phyloP scores from a whole-genome alignment of 768 basidiomycete genomes.

The Leccinellum luteum region DNA sequence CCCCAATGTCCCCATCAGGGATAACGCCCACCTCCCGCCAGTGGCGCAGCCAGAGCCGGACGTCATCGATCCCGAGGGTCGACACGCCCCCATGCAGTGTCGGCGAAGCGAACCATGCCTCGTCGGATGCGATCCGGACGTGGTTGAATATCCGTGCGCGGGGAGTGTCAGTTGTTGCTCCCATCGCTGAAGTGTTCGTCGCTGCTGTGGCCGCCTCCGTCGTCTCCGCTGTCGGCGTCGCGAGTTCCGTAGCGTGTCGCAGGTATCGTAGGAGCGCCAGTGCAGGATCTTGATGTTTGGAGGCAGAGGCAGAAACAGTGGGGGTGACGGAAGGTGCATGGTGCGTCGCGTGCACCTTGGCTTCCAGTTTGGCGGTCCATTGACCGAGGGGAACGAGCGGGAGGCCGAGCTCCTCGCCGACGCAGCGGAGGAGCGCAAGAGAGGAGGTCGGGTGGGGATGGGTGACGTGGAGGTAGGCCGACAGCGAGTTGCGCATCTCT shows the following conservation, averaged over 20 bases:
- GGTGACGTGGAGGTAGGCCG: constrained; percentile 7
- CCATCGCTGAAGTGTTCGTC: not conserved
- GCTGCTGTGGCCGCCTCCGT: not conserved
- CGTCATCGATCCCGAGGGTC: constrained; percentile 2
- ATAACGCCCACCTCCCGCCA: constrained; percentile 11
- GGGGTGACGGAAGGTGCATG: not conserved
- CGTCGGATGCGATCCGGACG: not conserved
- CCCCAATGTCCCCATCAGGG: not conserved
- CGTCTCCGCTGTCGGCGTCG: not conserved
- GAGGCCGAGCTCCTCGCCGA: constrained; percentile 6
- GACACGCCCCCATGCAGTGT: constrained; percentile 3
- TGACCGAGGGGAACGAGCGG: constrained; percentile 10
- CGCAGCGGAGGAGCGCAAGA: constrained; percentile 6
- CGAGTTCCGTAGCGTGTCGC: not conserved
- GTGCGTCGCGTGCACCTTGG: not conserved
- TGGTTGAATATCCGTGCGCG: not conserved
- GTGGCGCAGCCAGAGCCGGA: constrained; percentile 7
- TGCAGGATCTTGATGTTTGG: constrained; percentile 1
- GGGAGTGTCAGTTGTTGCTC: not conserved
- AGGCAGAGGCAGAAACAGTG: not conserved
- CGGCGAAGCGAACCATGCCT: constrained; percentile 11
- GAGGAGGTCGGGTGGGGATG: constrained; percentile 12
- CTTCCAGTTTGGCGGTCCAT: constrained; percentile 12
- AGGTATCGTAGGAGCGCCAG: constrained; percentile 2
- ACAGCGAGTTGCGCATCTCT: constrained; percentile 13